Evolutionary conservation across 768 basidiomycete genomes (phyloP).

Genomic region (Harrya chromipes): DNA sequence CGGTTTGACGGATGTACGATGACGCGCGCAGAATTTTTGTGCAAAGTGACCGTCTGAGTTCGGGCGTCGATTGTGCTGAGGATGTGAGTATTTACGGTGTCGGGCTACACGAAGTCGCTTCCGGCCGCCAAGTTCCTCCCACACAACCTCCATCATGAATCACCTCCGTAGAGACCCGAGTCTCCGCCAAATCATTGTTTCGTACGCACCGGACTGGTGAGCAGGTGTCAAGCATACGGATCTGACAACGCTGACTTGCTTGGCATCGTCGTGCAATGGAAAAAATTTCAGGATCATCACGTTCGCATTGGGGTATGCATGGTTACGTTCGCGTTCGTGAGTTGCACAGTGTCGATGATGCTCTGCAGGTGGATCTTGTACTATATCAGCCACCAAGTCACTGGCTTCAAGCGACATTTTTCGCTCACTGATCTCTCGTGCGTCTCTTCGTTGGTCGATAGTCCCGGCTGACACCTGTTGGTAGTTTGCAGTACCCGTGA

Average conservation of each 20-base stretch:
- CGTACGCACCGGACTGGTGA: conserved; percentile 78
- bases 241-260: not conserved
- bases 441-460: conserved; percentile 26
- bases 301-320: conserved; percentile 54
- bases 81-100: not conserved
- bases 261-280: no score
- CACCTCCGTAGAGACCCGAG: conserved; percentile 10
- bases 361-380: conserved; percentile 53
- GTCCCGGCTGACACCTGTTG: conserved; percentile 13
- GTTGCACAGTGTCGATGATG: not conserved
- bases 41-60: no score
- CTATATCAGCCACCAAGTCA: conserved; percentile 49
- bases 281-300: conserved; percentile 56
- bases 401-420: conserved; percentile 76
- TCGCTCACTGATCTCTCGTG: conserved; percentile 74
- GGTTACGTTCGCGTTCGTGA: not conserved
- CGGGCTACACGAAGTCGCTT: not conserved
- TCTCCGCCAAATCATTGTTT: conserved; percentile 30
- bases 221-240: conserved; percentile 12
- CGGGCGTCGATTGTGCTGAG: no score
- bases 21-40: no score
- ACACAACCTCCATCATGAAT: conserved; percentile 8
- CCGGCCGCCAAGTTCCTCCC: not conserved
- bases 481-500: conserved; percentile 39
- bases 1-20: no score